Percentiles rank a stretch among this genome's conserved stretches.
Evolutionary conservation across 768 basidiomycete genomes (phyloP).

Genomic region (Amanita subjunquillea): DNA sequence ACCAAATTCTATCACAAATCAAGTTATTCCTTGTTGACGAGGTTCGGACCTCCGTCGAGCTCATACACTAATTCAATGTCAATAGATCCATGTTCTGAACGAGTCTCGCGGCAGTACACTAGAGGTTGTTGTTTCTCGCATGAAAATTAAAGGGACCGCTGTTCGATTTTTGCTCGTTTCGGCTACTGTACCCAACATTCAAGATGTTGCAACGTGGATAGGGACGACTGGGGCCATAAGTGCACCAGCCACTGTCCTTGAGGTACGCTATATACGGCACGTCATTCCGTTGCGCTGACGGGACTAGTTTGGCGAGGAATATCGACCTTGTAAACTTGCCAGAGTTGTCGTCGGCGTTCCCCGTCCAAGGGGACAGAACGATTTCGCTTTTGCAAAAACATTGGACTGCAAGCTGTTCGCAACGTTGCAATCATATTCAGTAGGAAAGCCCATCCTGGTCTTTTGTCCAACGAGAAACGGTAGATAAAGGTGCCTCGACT

Average conservation of each 20-base stretch:
- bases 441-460: constrained; percentile 76
- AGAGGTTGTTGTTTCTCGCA: constrained; percentile 90
- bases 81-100: constrained; percentile 84
- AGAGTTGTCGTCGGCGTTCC: constrained; percentile 65
- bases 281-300: neutral
- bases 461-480: constrained; percentile 89
- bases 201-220: constrained; percentile 87
- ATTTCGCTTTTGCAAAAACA: constrained; percentile 62
- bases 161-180: constrained; percentile 86
- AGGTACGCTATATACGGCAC: constrained; percentile 30
- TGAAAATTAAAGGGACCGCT: constrained; percentile 63
- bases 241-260: constrained; percentile 52
- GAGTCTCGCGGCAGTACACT: constrained; percentile 87
- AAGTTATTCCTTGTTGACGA: constrained; percentile 88
- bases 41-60: constrained; percentile 25
- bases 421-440: constrained; percentile 61
- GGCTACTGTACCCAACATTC: constrained; percentile 89
- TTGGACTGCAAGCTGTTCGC: constrained; percentile 69
- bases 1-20: constrained; percentile 59
- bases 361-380: constrained; percentile 55
- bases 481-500: constrained; percentile 14
- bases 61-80: neutral
- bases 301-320: constrained; percentile 83
- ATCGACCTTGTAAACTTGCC: constrained; percentile 73
- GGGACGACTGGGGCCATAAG: constrained; percentile 28